A percentile compares a stretch with the other conserved stretches of the same genome.
Evolutionary conservation across 768 basidiomycete genomes (phyloP).

Genomic region (Lentinula detonsa): DNA sequence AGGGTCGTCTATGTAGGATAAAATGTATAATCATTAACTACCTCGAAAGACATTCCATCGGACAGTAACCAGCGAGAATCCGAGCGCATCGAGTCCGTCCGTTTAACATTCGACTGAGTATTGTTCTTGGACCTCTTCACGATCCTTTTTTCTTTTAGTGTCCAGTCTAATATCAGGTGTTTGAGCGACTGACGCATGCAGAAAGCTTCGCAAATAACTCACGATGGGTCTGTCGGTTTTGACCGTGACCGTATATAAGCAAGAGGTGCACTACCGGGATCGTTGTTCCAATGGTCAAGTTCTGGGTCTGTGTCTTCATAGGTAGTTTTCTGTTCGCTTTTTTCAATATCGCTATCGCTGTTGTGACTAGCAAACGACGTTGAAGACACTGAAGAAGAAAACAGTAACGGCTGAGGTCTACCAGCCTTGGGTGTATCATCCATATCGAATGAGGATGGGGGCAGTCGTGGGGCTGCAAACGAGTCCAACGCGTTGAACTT

Average conservation of each 20-base stretch:
- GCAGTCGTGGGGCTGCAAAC: not conserved
- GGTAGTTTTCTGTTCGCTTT: not conserved
- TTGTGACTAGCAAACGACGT: not conserved
- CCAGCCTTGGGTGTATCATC: constrained; percentile 10
- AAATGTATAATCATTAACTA: too few species aligned
- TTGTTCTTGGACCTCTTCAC: not conserved
- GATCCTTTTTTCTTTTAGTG: not conserved
- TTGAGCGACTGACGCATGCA: not conserved
- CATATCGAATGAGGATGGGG: not conserved
- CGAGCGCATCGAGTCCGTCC: not conserved
- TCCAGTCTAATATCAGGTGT: not conserved
- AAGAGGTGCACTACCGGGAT: not conserved
- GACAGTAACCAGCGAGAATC: not conserved
- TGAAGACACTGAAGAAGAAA: not conserved
- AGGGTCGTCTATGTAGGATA: rapidly evolving
- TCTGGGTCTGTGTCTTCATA: not conserved
- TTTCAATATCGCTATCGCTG: not conserved
- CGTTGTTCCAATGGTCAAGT: not conserved
- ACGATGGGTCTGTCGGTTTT: not conserved
- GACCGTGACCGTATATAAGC: not conserved
- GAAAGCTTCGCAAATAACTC: not conserved
- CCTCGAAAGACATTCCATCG: too few species aligned
- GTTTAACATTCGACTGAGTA: not conserved
- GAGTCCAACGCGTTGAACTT: too few species aligned
- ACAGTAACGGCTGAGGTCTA: not conserved